Evolutionary conservation across 2,329 filamentous ascomycete species (phyloP), one percentile per base, ranked within the genome.

Genomic region (Lasiodiplodia hormozganensis): DNA sequence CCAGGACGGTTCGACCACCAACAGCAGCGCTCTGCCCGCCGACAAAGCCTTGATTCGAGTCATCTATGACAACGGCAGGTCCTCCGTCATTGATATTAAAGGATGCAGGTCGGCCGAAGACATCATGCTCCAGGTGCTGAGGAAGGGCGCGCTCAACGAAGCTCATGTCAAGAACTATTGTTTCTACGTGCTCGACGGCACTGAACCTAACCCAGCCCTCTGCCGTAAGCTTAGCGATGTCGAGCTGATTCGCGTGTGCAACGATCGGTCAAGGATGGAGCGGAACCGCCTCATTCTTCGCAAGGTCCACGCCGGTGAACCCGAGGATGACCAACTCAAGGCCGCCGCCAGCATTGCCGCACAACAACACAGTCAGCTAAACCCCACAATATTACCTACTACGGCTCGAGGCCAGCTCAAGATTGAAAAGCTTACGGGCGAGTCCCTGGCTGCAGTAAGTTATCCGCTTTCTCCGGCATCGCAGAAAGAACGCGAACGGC

Each of bases 101-200:
- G 92, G 92, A 72, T 97, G 94, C 85, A 94, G 90, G 76, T 96
- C 92, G 5, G 92, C 93, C 70, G 96, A 97, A 75, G 94, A 98
- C 73, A 92, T 98, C 65, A 95, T 97, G 84, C 87, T 94, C 56
- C 91, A 93, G 70, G 97, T 96, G 0, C 82, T 98, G 54, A 89
- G 91, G 73, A 98, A 98, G 79, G 92, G 97, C 71, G 89, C 90
- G 51, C 86, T 97, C 36, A 92, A 94, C 25, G 94, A 97, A 76
- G 92, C 95, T 71, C 94, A 97, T 75, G 92, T 96, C 77, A 89
- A 94, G 74, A 97, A 96, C 76, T 98, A 97, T 82, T 97, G 94
- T 83, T 98, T 99, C 82, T 98, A 96, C 85, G 91, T 97, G 0
- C 85, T 98, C 69, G 90, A 93, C 72, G 95, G 94, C 62, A 84